A percentile compares a stretch with the other conserved stretches of the same genome.
Conservation (phyloP, 2,329 filamentous ascomycete species). For the Cladosporium phlei region DNA sequence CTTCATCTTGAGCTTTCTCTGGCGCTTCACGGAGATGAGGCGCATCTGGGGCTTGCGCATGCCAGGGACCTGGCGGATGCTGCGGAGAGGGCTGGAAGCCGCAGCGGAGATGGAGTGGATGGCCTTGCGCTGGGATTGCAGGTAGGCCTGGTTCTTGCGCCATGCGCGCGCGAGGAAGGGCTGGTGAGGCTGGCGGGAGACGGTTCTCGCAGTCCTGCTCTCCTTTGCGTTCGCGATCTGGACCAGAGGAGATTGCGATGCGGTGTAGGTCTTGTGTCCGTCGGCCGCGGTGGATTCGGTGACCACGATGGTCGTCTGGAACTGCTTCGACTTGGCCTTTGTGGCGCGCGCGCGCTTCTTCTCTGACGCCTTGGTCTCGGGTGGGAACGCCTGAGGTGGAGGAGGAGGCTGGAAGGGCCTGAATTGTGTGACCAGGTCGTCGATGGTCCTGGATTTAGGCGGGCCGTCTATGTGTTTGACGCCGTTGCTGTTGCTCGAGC, state of each 20-base stretch:
- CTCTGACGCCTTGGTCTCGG: slow-evolving; percentile 17
- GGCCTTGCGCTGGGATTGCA: slow-evolving; percentile 18
- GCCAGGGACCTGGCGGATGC: slow-evolving; percentile 18
- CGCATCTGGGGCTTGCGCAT: slow-evolving; percentile 52
- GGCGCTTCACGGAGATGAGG: slow-evolving; percentile 84
- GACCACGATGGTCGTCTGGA: slow-evolving; percentile 47
- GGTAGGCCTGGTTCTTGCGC: slow-evolving; percentile 55
- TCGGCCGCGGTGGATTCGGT: slow-evolving; percentile 50
- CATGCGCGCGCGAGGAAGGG: slow-evolving; percentile 68
- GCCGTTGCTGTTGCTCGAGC: slow-evolving; percentile 29
- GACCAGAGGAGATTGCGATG: slow-evolving; percentile 41
- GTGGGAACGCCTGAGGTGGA: slow-evolving; percentile 56
- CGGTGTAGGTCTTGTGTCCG: slow-evolving; percentile 49
- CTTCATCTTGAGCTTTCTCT: slow-evolving; percentile 98
- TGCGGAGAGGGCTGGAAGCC: slow-evolving; percentile 6
- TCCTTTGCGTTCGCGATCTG: slow-evolving; percentile 4
- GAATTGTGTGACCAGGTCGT: slow-evolving; percentile 44
- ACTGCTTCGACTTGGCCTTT: slow-evolving; percentile 25
- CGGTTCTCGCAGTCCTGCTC: slow-evolving; percentile 11
- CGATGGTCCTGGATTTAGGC: slow-evolving; percentile 30
- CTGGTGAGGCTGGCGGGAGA: slow-evolving; percentile 22
- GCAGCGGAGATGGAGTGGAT: slow-evolving; percentile 6
- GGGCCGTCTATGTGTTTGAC: slow-evolving; percentile 27
- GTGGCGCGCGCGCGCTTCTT: slow-evolving; percentile 15
- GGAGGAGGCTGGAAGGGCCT: slow-evolving; percentile 83